Percentiles rank a stretch among this genome's conserved stretches.
These are phyloP conservation scores for Aristolochia fimbriata DNA, from an alignment of 164 flowering plant species.

Conservation along the genomic window DNA sequence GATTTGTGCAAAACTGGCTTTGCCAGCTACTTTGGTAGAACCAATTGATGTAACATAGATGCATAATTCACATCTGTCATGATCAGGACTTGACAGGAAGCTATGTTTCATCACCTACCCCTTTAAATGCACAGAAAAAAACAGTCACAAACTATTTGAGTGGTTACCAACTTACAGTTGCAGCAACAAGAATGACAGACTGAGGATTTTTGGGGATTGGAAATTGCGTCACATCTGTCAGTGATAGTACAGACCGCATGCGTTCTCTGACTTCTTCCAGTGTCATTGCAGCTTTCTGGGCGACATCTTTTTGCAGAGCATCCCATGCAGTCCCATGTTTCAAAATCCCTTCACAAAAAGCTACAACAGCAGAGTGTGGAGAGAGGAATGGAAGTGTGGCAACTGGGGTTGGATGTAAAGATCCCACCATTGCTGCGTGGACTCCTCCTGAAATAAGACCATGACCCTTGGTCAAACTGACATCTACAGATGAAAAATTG, in stretches of 20 bases:
- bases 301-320: slow-evolving; percentile 67
- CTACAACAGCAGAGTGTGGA: slow-evolving; percentile 95
- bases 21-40: too few species aligned
- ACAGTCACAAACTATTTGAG: not conserved
- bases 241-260: slow-evolving; percentile 77
- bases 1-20: too few species aligned
- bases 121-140: not conserved
- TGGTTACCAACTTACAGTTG: slow-evolving; percentile 63
- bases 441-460: slow-evolving; percentile 61
- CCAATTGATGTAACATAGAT: not conserved
- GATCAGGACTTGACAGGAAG: not conserved
- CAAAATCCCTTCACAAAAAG: slow-evolving; percentile 92
- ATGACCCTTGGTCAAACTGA: not conserved
- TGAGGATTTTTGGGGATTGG: slow-evolving; percentile 86
- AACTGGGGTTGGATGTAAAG: slow-evolving; percentile 88
- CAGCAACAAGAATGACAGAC: slow-evolving; percentile 84
- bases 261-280: slow-evolving; percentile 83
- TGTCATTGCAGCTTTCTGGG: slow-evolving; percentile 51
- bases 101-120: not conserved
- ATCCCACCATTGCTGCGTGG: slow-evolving; percentile 99
- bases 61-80: not conserved
- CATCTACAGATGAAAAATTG: not conserved
- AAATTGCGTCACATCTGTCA: slow-evolving; percentile 95
- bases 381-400: slow-evolving; percentile 97
- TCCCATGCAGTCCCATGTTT: slow-evolving; percentile 97